phyloP scores from a whole-genome alignment of 2,329 filamentous ascomycete genomes.

The Fusarium abutilonis region DNA sequence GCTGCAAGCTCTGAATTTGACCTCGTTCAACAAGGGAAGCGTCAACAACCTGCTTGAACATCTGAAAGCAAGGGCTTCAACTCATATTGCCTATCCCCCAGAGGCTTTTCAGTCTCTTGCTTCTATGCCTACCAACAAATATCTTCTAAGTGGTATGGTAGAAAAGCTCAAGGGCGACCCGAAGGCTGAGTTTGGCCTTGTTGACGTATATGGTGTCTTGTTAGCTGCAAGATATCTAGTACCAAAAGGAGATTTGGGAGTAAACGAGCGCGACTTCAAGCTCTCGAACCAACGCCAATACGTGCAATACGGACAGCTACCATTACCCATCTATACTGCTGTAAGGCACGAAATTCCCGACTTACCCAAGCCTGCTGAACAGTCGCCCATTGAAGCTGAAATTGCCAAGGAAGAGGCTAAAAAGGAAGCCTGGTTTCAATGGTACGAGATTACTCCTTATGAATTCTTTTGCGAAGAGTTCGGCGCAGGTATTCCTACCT shows the following conservation, averaged over 20 bases:
- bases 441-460: constrained; percentile 95
- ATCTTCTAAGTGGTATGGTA: constrained; percentile 84
- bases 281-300: constrained; percentile 85
- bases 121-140: constrained; percentile 93
- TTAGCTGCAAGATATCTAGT: constrained; percentile 86
- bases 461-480: constrained; percentile 97
- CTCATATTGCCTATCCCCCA: constrained; percentile 94
- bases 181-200: constrained; percentile 81
- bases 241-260: constrained; percentile 77
- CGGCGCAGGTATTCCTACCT: constrained; percentile 90
- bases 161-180: constrained; percentile 86
- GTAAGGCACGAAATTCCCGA: constrained; percentile 94
- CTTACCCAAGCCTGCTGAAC: constrained; percentile 52
- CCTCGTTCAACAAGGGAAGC: constrained; percentile 73
- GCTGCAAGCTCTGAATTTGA: constrained; percentile 86
- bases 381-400: constrained; percentile 44
- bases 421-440: constrained; percentile 91
- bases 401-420: constrained; percentile 57
- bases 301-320: constrained; percentile 80
- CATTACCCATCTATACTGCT: constrained; percentile 93
- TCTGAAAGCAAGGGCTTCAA: constrained; percentile 82
- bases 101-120: constrained; percentile 82
- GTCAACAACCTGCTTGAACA: constrained; percentile 81
- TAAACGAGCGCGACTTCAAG: constrained; percentile 84
- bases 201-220: constrained; percentile 91